A percentile compares a stretch with the other conserved stretches of the same genome.
These are phyloP conservation scores for Hypomontagnella monticulosa DNA, from an alignment of 495 filamentous ascomycete species.

Conservation along the genomic window DNA sequence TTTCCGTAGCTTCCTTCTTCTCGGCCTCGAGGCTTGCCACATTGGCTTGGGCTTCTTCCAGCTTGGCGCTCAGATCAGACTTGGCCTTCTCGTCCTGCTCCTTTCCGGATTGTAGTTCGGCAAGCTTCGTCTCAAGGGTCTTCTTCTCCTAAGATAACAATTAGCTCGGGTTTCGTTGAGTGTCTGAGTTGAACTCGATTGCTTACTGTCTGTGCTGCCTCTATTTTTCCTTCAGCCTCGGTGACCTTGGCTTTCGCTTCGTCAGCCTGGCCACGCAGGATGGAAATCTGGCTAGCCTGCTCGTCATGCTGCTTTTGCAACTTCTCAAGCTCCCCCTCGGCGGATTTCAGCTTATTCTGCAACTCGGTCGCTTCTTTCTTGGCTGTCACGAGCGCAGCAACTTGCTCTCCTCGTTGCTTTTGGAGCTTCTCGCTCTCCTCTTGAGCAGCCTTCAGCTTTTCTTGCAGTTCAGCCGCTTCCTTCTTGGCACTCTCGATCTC, in stretches of 20 bases:
- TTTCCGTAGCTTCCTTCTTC: slow-evolving; percentile 27
- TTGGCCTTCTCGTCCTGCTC: slow-evolving; percentile 23
- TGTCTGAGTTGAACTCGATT: not conserved
- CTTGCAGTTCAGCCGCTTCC: slow-evolving; percentile 19
- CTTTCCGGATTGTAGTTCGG: slow-evolving; percentile 22
- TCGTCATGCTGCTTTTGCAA: slow-evolving; percentile 29
- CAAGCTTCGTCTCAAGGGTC: slow-evolving; percentile 26
- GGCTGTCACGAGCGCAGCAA: slow-evolving; percentile 9
- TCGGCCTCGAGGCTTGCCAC: slow-evolving; percentile 25
- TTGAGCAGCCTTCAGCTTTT: slow-evolving; percentile 15
- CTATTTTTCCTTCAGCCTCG: slow-evolving; percentile 28
- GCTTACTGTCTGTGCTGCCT: slow-evolving; percentile 28
- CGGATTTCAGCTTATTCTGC: slow-evolving; percentile 18
- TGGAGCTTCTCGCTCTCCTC: slow-evolving; percentile 17
- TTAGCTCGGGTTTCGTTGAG: slow-evolving; percentile 8
- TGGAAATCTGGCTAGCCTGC: slow-evolving; percentile 21
- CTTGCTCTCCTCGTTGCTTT: slow-evolving; percentile 13
- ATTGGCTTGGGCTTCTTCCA: slow-evolving; percentile 22
- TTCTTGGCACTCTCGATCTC: slow-evolving; percentile 27
- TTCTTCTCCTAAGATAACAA: slow-evolving; percentile 23
- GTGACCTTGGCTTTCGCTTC: slow-evolving; percentile 35
- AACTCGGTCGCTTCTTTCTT: slow-evolving; percentile 22
- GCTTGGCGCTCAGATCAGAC: slow-evolving; percentile 25
- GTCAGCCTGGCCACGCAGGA: slow-evolving; percentile 12
- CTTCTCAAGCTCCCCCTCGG: slow-evolving; percentile 14